Evolutionary conservation across 192 early-diverging fungal species (phyloP), one percentile per base, ranked within the genome.

Genomic region (Spizellomyces punctatus): DNA sequence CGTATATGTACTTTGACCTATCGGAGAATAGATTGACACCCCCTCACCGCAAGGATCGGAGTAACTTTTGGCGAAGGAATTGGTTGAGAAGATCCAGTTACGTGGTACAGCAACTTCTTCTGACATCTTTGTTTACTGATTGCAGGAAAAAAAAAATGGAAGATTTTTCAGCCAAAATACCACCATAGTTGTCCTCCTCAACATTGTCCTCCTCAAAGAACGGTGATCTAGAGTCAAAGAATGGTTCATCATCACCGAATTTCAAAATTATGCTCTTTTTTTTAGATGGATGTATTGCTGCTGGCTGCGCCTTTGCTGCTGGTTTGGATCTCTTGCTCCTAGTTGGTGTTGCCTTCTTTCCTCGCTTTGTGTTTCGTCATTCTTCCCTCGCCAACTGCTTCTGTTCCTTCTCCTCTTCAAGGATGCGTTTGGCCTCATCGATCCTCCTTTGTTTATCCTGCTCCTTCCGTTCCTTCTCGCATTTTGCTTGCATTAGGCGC

Each of bases 371-470:
- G n/a, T n/a, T n/a, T n/a, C n/a, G n/a, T n/a, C n/a, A n/a, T n/a
- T 36, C 27, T 36, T 61, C 59, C 2, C 59, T 2, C 4, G 16
- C 59, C 22, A 2, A 1, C 4, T 4, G 16, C 59, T 61, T 48
- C 0, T 48, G 17, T 17, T 66, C 49, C 46, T 52, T 19, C 64
- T 54, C 46, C 10, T 66, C 46, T 1, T 43, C 46, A 19, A 17
- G 6, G 1, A 68, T 56, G 19, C 67, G 67, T 45, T 68, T 57
- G 50, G 67, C 56, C 42, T n/a, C 67, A 36, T 62, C 67, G 0
- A 68, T 19, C 5, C n/a, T 19, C 22, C 54, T 4, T 9, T 58
- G 19, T 41, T 68, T 42, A 4, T 57, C 67, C 19, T 19, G 54
- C 43, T 60, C 43, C 2, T 49, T 56, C 47, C 42, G 1, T 27